Base-by-base conservation (phyloP, 129 eudicot genomes). In the Tanacetum coccineum region DNA sequence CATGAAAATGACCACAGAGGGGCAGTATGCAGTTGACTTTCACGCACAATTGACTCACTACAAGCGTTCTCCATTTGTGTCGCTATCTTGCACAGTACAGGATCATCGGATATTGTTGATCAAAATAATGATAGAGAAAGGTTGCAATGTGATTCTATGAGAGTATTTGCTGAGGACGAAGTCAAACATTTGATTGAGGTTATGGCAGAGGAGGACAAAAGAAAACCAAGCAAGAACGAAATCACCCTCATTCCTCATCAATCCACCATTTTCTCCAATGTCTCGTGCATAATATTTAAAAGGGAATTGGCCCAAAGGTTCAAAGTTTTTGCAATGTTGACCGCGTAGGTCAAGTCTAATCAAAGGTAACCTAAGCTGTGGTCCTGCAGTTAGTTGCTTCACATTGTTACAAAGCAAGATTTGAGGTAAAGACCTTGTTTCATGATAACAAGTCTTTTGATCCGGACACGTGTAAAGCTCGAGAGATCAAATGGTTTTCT, bases 181-280 rank as follows among this genome's bases (percentile, higher is more conserved):
- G 82, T 91, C 54, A 87, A 87, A 73, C 68, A 71, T 48, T 47
- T 81, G 67, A 91, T 85, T 5, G 88, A 91, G 21, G 71, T 74
- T 11, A 77, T 87, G 58, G 65, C 80, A 26, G 88, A 83, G 19
- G 96, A 88, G 57, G 97, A 87, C 55, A 83, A 80, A 56, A 68
- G 79, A 76, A 70, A 53, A 55, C 55, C 54, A 22, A 76, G 69
- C 46, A 79, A 76, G 72, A 90, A 73, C 69, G 87, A 76, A 72
- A 75, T 51, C 72, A 62, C 79, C 65, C 52, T 91, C 96, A 47
- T 91, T 87, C 66, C 76, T 82, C 53, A 75, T 90, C 81, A 87
- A 87, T 58, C 95, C 97, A 53, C 97, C 97, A 17, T 91, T 91
- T 78, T 91, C 97, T 61, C 97, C 97, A 36, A 91, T 91, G 66